These are phyloP conservation scores for Xylaria palmicola DNA, from an alignment of 495 filamentous ascomycete species.

Conservation along the genomic window DNA sequence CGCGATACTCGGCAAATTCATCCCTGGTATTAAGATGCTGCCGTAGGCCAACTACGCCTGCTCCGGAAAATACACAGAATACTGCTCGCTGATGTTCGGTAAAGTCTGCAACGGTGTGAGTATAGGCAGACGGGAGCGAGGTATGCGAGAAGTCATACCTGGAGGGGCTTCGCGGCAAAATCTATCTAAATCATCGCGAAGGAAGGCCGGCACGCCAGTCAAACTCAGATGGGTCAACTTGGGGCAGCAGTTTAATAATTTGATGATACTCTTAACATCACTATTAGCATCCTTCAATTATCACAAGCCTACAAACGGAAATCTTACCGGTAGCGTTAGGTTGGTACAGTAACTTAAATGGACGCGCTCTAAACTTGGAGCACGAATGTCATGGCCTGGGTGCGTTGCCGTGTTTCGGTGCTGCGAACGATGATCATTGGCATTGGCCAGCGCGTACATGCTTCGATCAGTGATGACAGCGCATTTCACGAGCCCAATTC, in stretches of 20 bases:
- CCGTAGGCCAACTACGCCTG: slow-evolving; percentile 76
- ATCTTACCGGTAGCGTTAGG: slow-evolving; percentile 71
- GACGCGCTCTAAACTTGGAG: slow-evolving; percentile 74
- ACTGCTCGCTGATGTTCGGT: slow-evolving; percentile 92
- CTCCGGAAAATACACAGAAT: slow-evolving; percentile 95
- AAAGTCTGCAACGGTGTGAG: slow-evolving; percentile 65
- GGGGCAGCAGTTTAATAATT: slow-evolving; percentile 85
- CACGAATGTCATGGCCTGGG: slow-evolving; percentile 36
- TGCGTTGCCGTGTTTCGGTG: slow-evolving; percentile 26
- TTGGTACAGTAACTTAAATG: slow-evolving; percentile 95
- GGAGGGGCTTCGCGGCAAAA: slow-evolving; percentile 86
- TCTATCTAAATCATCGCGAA: slow-evolving; percentile 70
- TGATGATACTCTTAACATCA: slow-evolving; percentile 73
- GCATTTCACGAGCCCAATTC: slow-evolving; percentile 96
- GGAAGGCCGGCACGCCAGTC: slow-evolving; percentile 86
- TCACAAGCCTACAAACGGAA: not conserved
- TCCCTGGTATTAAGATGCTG: slow-evolving; percentile 65
- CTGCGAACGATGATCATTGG: slow-evolving; percentile 39
- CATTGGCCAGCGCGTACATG: slow-evolving; percentile 77
- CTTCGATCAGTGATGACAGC: slow-evolving; percentile 82
- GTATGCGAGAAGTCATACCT: slow-evolving; percentile 42
- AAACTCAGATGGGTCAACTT: slow-evolving; percentile 92
- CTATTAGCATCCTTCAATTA: slow-evolving; percentile 19
- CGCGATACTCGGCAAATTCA: slow-evolving; percentile 27
- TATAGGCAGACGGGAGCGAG: slow-evolving; percentile 29